Evolutionary conservation across 1,284 basidiomycete genomes (phyloP), one percentile per base, ranked within the genome.

Genomic region (Tilletia setariae): DNA sequence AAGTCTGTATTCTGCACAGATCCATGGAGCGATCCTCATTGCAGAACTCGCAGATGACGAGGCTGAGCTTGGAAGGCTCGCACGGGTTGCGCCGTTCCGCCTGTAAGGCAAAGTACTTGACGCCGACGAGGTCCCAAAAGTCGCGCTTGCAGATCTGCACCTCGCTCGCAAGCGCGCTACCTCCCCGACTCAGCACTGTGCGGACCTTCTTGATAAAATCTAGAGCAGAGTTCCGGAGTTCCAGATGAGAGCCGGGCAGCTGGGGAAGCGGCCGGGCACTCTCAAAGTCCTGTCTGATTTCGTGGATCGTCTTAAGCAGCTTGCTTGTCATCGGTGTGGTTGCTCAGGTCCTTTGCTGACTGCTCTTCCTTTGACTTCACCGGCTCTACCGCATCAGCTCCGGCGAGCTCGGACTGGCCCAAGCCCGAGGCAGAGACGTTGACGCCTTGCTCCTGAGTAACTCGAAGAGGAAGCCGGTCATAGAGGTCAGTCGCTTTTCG

Each of bases 161-260:
- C 19, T 94, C 92, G 72, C 87, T 89, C 1, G 90, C 89, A 43
- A 81, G 70, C 16, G 71, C 67, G 35, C 56, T 30, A 30, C 56
- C 56, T n/a, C 56, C 56, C 42, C 64, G 43, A 9, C 67, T 56
- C 75, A 95, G 89, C 0, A 92, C 88, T 1, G 93, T 92, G 74
- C 92, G 94, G 1, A 88, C 84, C 68, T 90, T 90, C 84, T 98
- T 98, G 85, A 93, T 86, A 72, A 97, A 91, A 82, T 98, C 95
- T 42, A 98, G 87, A 0, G 89, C 85, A 13, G 78, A 90, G 74
- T 94, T 92, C 1, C 86, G 87, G 70, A 91, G 84, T 43, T 87
- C 85, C 15, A 94, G 86, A 78, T 93, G 87, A 1, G 92, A 90
- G 8, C 96, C 96, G 0, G 96, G 94, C 6, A 94, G 88, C 47